Base-by-base conservation (phyloP, 2,329 filamentous ascomycete species). In the Epichloe sibirici region DNA sequence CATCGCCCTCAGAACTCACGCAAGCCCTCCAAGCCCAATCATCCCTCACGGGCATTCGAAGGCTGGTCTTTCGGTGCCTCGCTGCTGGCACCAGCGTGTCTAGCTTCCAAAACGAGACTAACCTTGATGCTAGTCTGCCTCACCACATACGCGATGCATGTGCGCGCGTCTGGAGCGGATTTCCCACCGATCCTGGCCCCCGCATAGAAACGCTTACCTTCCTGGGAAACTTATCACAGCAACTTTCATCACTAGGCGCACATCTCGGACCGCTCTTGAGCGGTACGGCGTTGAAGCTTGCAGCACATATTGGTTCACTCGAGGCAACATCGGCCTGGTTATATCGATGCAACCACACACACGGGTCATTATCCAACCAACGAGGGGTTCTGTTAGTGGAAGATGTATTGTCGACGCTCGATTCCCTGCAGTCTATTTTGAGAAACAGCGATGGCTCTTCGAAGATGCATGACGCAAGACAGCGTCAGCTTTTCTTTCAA, bases 141-240 rank as follows among this genome's bases (percentile, higher is more conserved):
- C 51, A 39, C 11, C 52, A 55, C 46, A 53, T 65, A 38, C 63
- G 63, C 44, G 45, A 55, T 15, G 55, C 58, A 4, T 66, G 60
- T 52, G 55, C 55, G 38, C 57, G 52, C 12, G 53, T 63, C 9
- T 48, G 62, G 25, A 23, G 37, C 28, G 43, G 53, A 28, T 17
- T 51, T 31, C n/a, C 51, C n/a, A 38, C 49, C 8, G 45, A 53
- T 38, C 46, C 39, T 8, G 31, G 48, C 23, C 38, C 48, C n/a
- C 49, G 25, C 13, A 54, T 57, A 5, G 57, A 64, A 47, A 56
- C 56, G 11, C 58, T 75, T 40, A 55, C 60, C 1, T 66, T 75
- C 48, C 57, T 76, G 25, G 71, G 73, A 51, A 72, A 74, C 55
- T 51, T 75, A 13, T 57, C 62, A 28, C 61, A 69, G 44, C 65